Percentiles rank a stretch among this genome's conserved stretches.
These are phyloP conservation scores for Diaporthe sp. DNA, from an alignment of 2,329 filamentous ascomycete genomes.

Conservation along the genomic window DNA sequence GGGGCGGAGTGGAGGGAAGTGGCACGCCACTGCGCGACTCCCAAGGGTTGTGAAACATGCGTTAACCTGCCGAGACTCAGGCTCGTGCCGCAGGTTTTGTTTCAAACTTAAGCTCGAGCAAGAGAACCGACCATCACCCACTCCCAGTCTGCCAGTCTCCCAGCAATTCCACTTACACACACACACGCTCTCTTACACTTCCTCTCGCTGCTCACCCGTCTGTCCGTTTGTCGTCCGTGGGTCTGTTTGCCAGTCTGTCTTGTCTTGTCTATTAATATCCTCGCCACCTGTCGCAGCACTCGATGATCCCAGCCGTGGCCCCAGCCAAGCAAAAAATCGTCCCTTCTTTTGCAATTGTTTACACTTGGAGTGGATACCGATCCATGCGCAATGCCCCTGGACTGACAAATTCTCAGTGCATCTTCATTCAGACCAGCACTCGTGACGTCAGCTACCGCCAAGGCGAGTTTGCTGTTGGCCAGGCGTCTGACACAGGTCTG, in stretches of 20 bases:
- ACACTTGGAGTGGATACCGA: not conserved
- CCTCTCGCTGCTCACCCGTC: not conserved
- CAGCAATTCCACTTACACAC: too few species aligned
- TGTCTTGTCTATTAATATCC: slow-evolving; percentile 23
- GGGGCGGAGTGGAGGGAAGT: not conserved
- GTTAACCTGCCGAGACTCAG: slow-evolving; percentile 30
- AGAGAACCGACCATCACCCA: slow-evolving; percentile 14
- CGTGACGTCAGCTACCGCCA: not conserved
- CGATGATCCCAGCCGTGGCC: not conserved
- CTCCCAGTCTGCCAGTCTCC: too few species aligned
- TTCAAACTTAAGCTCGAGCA: slow-evolving; percentile 21
- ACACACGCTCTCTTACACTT: not conserved
- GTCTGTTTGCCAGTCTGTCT: not conserved
- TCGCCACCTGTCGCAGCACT: not conserved
- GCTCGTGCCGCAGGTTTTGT: slow-evolving; percentile 31
- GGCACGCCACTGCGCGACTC: slow-evolving; percentile 15
- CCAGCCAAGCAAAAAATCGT: not conserved
- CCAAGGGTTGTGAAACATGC: slow-evolving; percentile 32
- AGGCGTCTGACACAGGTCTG: not conserved
- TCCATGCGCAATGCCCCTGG: not conserved
- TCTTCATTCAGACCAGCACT: slow-evolving; percentile 14
- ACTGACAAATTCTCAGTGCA: slow-evolving; percentile 14
- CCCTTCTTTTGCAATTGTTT: slow-evolving; percentile 18
- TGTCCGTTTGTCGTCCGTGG: not conserved
- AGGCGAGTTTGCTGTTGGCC: not conserved